phyloP scores from a whole-genome alignment of 345 rosid species.

The Atalantia buxifolia region DNA sequence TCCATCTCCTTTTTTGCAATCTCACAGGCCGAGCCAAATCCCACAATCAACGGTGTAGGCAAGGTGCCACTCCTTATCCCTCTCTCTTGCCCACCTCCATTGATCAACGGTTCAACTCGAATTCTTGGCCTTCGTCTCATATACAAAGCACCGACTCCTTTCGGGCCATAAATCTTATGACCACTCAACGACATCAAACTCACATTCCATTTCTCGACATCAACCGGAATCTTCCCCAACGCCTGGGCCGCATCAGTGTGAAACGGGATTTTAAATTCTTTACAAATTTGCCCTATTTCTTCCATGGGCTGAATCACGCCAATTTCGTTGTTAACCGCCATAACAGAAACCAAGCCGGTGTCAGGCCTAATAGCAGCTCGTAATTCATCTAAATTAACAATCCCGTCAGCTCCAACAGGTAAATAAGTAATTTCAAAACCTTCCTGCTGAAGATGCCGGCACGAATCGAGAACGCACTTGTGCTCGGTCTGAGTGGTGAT shows the following conservation, averaged over 20 bases:
- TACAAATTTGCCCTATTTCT: conserved; percentile 81
- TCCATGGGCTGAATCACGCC: conserved; percentile 95
- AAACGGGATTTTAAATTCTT: conserved; percentile 72
- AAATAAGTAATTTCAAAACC: conserved; percentile 91
- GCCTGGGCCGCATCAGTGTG: conserved; percentile 98
- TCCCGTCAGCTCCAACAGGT: conserved; percentile 69
- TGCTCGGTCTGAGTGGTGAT: conserved; percentile 97
- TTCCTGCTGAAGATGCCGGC: conserved; percentile 94
- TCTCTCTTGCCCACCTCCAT: conserved; percentile 99
- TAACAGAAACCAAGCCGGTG: conserved; percentile 80
- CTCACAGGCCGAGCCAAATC: conserved; percentile 91
- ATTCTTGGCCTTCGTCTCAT: conserved; percentile 81
- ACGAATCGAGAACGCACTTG: conserved; percentile 90
- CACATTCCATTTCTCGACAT: conserved; percentile 88
- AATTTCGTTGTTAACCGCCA: conserved; percentile 97
- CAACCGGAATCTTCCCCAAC: conserved; percentile 84
- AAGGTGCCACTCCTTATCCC: conserved; percentile 94
- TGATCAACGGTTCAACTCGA: conserved; percentile 86
- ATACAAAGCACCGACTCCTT: conserved; percentile 92
- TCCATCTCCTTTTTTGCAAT: conserved; percentile 84
- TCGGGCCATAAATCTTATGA: conserved; percentile 88
- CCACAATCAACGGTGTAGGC: conserved; percentile 80
- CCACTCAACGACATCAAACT: conserved; percentile 94
- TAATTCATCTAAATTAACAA: conserved; percentile 66
- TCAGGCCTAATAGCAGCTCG: conserved; percentile 66